Percentiles rank a stretch among this genome's conserved stretches.
Evolutionary conservation across 495 filamentous ascomycete species (phyloP).

Genomic region (Xylaria castorea): DNA sequence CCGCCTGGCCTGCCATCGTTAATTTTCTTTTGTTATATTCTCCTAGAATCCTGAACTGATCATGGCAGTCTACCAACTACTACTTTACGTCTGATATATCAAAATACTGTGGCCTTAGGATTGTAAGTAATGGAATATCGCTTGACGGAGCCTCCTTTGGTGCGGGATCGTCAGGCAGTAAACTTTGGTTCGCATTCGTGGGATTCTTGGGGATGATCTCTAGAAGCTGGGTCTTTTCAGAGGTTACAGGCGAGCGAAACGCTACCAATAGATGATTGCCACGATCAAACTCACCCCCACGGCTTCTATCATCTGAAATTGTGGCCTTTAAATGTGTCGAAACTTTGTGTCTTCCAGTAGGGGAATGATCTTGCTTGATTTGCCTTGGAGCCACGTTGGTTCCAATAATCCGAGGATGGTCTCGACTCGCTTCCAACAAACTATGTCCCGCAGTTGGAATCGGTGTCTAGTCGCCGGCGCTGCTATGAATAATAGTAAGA

Average conservation of each 20-base stretch:
- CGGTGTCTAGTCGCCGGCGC: neutral
- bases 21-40: neutral
- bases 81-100: too few species aligned
- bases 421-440: neutral
- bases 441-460: neutral
- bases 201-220: neutral
- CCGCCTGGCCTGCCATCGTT: neutral
- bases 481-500: too few species aligned
- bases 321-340: neutral
- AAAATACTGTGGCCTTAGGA: too few species aligned
- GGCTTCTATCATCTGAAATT: neutral
- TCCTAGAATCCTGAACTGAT: too few species aligned
- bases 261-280: neutral
- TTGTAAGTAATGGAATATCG: too few species aligned
- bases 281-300: neutral
- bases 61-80: too few species aligned
- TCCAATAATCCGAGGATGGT: neutral
- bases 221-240: neutral
- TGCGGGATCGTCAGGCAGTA: neutral
- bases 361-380: neutral
- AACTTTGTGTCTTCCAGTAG: neutral
- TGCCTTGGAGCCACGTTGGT: neutral
- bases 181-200: too few species aligned
- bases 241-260: neutral
- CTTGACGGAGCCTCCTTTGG: neutral